Percentiles rank a stretch among this genome's conserved stretches.
phyloP scores from a whole-genome alignment of 768 basidiomycete species.

The Tylopilus plumbeoviolaceoides region DNA sequence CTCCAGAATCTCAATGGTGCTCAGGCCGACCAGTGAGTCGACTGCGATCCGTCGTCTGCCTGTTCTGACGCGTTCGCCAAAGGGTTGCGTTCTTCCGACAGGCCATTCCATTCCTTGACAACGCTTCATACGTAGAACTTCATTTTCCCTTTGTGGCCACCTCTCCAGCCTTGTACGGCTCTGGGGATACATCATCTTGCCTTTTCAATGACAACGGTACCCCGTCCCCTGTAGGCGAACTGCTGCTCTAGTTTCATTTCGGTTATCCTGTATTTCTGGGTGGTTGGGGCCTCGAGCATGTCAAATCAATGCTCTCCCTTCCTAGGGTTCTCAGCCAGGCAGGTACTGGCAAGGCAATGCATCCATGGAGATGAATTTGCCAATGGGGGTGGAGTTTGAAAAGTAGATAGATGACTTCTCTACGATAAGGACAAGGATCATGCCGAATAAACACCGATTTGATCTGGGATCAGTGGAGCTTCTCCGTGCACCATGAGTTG shows the following conservation, averaged over 20 bases:
- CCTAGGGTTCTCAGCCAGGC: neutral
- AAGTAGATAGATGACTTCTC: neutral
- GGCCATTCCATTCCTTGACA: conserved; percentile 35
- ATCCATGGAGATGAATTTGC: neutral
- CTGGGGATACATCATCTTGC: conserved; percentile 28
- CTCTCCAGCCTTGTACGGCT: conserved; percentile 25
- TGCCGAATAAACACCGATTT: too few species aligned
- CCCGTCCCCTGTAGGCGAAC: conserved; percentile 22
- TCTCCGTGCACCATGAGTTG: too few species aligned
- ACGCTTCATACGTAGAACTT: conserved; percentile 27
- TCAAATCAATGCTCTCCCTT: neutral
- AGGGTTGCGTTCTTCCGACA: conserved; percentile 33
- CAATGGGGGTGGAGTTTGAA: neutral
- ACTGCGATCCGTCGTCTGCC: neutral
- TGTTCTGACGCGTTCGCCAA: neutral
- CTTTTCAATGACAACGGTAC: conserved; percentile 31
- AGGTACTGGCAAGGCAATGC: neutral
- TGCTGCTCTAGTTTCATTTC: conserved; percentile 16
- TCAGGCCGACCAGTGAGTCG: conserved; percentile 28
- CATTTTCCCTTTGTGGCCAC: conserved; percentile 38
- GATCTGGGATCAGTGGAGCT: too few species aligned
- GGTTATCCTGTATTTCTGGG: too few species aligned
- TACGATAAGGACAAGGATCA: too few species aligned
- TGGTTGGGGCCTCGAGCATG: neutral
- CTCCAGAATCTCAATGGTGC: conserved; percentile 30